Evolutionary conservation across 2,329 filamentous ascomycete species (phyloP).

Genomic region (Didymella pomorum): DNA sequence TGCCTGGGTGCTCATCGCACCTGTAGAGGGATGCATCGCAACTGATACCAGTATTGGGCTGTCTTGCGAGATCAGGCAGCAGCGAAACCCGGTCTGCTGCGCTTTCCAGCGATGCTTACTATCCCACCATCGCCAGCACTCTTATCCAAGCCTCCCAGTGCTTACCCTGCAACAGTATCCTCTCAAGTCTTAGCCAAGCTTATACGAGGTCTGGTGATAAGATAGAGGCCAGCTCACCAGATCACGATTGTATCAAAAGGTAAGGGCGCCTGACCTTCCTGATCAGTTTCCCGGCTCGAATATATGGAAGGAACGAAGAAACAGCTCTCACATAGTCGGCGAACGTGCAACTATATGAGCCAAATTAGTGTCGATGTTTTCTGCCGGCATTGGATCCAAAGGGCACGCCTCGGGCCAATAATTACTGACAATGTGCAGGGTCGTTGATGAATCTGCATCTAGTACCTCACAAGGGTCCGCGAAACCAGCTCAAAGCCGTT

Average conservation of each 20-base stretch:
- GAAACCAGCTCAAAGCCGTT: background rate
- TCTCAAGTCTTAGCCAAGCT: background rate
- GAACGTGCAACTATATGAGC: background rate
- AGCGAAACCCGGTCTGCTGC: background rate
- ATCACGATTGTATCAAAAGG: background rate
- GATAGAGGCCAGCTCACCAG: background rate
- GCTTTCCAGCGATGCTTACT: background rate
- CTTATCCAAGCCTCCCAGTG: background rate
- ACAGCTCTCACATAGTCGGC: background rate
- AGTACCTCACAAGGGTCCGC: background rate
- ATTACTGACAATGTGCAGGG: background rate
- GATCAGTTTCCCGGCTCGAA: background rate
- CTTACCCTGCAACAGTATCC: background rate
- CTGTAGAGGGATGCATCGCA: background rate
- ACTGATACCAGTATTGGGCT: background rate
- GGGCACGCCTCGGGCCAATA: background rate
- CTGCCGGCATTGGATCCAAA: background rate
- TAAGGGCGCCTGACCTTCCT: background rate
- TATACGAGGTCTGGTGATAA: background rate
- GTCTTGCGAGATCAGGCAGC: conserved; percentile 1
- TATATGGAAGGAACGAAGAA: background rate
- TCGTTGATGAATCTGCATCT: background rate
- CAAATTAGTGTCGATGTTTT: background rate
- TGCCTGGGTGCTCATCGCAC: background rate
- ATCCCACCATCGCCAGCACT: background rate